Conservation (phyloP, 805 yeast genomes). For the Saccharomycopsis fibuligera region DNA sequence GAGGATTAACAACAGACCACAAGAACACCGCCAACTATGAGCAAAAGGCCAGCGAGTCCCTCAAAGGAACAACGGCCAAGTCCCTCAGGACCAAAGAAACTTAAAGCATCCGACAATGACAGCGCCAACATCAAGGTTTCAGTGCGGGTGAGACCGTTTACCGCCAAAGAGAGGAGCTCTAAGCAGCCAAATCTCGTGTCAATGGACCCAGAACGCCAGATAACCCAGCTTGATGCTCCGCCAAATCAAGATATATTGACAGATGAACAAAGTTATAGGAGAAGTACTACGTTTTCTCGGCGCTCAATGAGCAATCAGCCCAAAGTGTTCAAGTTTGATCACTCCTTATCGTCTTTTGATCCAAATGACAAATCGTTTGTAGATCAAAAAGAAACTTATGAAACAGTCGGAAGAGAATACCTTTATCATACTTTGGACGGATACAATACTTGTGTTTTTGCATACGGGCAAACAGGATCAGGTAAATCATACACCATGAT, state of each 20-base stretch:
- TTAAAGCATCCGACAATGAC: neutral
- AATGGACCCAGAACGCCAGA: slow-evolving; percentile 22
- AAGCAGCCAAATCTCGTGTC: slow-evolving; percentile 21
- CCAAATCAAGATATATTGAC: too few relatives aligned
- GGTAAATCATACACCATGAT: slow-evolving; percentile 85
- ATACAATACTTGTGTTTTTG: slow-evolving; percentile 65
- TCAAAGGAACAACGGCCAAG: too few relatives aligned
- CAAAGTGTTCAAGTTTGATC: slow-evolving; percentile 44
- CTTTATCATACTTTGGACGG: slow-evolving; percentile 63
- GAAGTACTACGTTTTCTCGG: too few relatives aligned
- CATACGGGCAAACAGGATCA: slow-evolving; percentile 79
- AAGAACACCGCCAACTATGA: too few relatives aligned
- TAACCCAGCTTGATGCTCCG: slow-evolving; percentile 22
- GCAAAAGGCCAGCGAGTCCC: too few relatives aligned
- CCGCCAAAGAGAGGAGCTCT: slow-evolving; percentile 25
- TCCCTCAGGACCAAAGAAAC: too few relatives aligned
- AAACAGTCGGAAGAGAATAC: slow-evolving; percentile 49
- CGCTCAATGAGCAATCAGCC: too few relatives aligned
- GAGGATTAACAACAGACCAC: too few relatives aligned
- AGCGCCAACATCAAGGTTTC: slow-evolving; percentile 37
- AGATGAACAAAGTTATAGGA: too few relatives aligned
- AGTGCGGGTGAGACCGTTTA: slow-evolving; percentile 46
- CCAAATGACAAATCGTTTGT: slow-evolving; percentile 31
- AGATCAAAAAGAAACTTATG: slow-evolving; percentile 47
- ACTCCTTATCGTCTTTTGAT: slow-evolving; percentile 44